Percentiles rank a stretch among this genome's conserved stretches.
Conservation (phyloP, 768 basidiomycete species). For the Russula ochroleuca region DNA sequence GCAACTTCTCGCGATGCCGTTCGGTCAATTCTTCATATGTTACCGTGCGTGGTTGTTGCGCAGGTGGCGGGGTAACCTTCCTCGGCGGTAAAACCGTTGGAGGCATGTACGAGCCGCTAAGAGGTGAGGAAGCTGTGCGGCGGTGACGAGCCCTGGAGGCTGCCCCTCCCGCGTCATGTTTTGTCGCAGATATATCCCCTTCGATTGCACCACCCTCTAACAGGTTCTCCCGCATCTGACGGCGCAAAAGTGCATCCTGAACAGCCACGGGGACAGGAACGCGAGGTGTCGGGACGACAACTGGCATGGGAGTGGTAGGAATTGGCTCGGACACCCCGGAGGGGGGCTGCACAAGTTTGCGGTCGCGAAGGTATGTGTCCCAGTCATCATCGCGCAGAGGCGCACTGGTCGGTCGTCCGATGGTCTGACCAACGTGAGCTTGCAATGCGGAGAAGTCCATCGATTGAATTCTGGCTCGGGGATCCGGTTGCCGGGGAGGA, state of each 20-base stretch:
- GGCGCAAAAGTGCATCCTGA: slow-evolving; percentile 63
- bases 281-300: slow-evolving; percentile 38
- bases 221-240: slow-evolving; percentile 69
- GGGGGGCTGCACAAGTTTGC: slow-evolving; percentile 81
- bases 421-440: slow-evolving; percentile 45
- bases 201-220: slow-evolving; percentile 39
- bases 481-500: slow-evolving; percentile 64
- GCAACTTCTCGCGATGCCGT: slow-evolving; percentile 80
- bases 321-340: slow-evolving; percentile 79
- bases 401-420: slow-evolving; percentile 65
- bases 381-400: slow-evolving; percentile 77
- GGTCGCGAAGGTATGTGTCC: slow-evolving; percentile 81
- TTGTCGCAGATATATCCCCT: slow-evolving; percentile 2
- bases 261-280: slow-evolving; percentile 67
- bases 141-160: slow-evolving; percentile 12
- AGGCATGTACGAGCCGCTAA: slow-evolving; percentile 35
- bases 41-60: slow-evolving; percentile 52
- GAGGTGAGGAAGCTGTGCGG: slow-evolving; percentile 19
- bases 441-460: slow-evolving; percentile 59
- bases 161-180: not conserved
- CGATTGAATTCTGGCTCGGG: slow-evolving; percentile 64
- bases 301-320: slow-evolving; percentile 47
- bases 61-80: slow-evolving; percentile 44
- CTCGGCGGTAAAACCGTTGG: slow-evolving; percentile 46
- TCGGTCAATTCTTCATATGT: slow-evolving; percentile 88